Evolutionary conservation across 1,284 basidiomycete genomes (phyloP).

Genomic region (Takashimella koratensis): DNA sequence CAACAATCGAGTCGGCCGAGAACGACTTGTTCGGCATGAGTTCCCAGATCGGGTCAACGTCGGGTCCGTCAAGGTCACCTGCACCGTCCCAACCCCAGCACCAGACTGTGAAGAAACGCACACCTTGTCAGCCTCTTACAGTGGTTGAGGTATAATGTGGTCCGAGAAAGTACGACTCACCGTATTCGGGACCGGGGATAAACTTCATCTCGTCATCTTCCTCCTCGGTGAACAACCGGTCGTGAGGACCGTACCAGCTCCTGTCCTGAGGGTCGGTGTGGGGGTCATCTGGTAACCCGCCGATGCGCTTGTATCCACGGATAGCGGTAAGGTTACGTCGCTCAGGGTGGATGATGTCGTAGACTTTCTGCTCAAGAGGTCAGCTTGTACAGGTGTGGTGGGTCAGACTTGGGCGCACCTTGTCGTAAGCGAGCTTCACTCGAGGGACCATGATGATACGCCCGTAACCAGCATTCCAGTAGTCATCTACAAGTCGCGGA

Average conservation of each 20-base stretch:
- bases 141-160: not conserved
- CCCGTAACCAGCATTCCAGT: slow-evolving; percentile 88
- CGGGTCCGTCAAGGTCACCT: slow-evolving; percentile 88
- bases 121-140: not conserved
- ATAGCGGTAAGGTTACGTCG: slow-evolving; percentile 89
- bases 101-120: slow-evolving; percentile 63
- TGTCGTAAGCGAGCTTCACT: slow-evolving; percentile 91
- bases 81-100: slow-evolving; percentile 99
- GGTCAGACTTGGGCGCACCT: slow-evolving; percentile 53
- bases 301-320: slow-evolving; percentile 80
- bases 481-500: slow-evolving; percentile 61
- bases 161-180: slow-evolving; percentile 56
- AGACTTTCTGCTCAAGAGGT: slow-evolving; percentile 65
- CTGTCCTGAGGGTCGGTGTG: slow-evolving; percentile 91
- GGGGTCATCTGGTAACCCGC: slow-evolving; percentile 88
- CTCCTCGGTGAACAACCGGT: slow-evolving; percentile 81
- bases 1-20: slow-evolving; percentile 59
- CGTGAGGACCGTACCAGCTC: slow-evolving; percentile 89
- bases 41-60: slow-evolving; percentile 93
- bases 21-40: slow-evolving; percentile 66
- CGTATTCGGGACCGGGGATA: slow-evolving; percentile 74
- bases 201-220: slow-evolving; percentile 74
- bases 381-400: not conserved
- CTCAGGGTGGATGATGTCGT: slow-evolving; percentile 83
- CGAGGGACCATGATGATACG: slow-evolving; percentile 93